Evolutionary conservation across 768 basidiomycete genomes (phyloP).

Genomic region (Termitomyces sp.): DNA sequence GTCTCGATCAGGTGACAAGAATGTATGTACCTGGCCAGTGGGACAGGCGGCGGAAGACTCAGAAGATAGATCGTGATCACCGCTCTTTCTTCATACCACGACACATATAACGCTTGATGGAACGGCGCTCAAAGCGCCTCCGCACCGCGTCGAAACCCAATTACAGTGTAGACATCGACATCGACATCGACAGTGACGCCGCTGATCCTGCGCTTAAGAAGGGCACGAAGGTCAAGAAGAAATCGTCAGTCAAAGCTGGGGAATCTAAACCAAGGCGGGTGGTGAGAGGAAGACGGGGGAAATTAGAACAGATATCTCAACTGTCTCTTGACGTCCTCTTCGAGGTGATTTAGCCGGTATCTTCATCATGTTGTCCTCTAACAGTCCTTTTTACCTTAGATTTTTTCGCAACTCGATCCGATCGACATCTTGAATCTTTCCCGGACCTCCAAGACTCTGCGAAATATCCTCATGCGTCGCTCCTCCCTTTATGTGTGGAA

Average conservation of each 20-base stretch:
- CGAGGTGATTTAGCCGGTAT: background rate
- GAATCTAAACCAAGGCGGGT: slow-evolving; percentile 2
- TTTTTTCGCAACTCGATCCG: slow-evolving; percentile 16
- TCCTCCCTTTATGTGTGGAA: slow-evolving; percentile 22
- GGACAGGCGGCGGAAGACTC: too few relatives aligned
- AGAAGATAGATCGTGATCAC: background rate
- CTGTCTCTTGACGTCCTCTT: slow-evolving; percentile 25
- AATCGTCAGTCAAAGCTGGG: background rate
- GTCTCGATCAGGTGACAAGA: too few relatives aligned
- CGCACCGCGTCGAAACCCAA: background rate
- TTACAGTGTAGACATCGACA: background rate
- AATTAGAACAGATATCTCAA: slow-evolving; percentile 17
- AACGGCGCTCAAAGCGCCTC: slow-evolving; percentile 2
- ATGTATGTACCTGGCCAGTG: too few relatives aligned
- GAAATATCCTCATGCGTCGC: slow-evolving; percentile 9
- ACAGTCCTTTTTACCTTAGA: slow-evolving; percentile 5
- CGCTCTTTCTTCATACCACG: background rate
- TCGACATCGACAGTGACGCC: background rate
- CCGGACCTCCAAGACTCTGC: slow-evolving; percentile 15
- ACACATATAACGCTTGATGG: background rate
- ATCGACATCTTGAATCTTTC: slow-evolving; percentile 18
- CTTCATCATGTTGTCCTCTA: background rate
- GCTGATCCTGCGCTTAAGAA: background rate
- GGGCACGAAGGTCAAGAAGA: background rate
- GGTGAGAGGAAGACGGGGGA: slow-evolving; percentile 17